Evolutionary conservation across 768 basidiomycete species (phyloP), one percentile per base, ranked within the genome.

Genomic region (Rhizopogon roseolus): DNA sequence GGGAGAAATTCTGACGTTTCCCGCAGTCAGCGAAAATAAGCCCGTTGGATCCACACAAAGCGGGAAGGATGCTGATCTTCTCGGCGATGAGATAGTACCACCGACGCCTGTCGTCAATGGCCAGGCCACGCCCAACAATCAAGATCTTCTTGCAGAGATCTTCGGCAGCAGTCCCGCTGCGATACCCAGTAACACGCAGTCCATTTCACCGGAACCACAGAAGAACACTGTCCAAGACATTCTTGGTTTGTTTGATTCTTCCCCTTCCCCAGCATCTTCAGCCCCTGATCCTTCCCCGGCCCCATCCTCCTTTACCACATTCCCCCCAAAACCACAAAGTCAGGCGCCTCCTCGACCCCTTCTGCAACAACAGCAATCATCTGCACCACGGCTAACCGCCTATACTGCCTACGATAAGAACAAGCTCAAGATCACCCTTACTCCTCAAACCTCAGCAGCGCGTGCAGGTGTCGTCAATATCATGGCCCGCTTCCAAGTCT

Each of bases 351-450:
- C 68, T 9, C 67, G 70, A 40, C 63, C 73, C 1, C 69, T 65
- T 52, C 70, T 68, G 34, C 60, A 65, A 25, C 61, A 75, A 19
- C 62, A 74, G 38, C 56, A 73, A 22, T 58, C 73, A 1, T 64
- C 73, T 3, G 73, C 72, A 52, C 76, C 84, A 37, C 80, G 81
- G 52, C 70, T 89, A 41, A 78, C 84, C 14, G 72, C 86, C 0
- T 98, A 95, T 70, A 81, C 84, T 0, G 95, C 91, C 6, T 99
- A 96, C 66, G 93, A 96, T 43, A 90, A 91, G 78, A 89, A 98
- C 60, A 88, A 86, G 14, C 76, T 98, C 29, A 86, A 85, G 69
- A 86, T 99, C 53, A 92, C 90, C 4, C 73, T 99, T 53, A 94
- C 92, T 0, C 95, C 96, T 1, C 88, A 93, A 64, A 86, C 86